Base-by-base conservation (phyloP, 441 rosid genomes). In the Melastoma candidum region DNA sequence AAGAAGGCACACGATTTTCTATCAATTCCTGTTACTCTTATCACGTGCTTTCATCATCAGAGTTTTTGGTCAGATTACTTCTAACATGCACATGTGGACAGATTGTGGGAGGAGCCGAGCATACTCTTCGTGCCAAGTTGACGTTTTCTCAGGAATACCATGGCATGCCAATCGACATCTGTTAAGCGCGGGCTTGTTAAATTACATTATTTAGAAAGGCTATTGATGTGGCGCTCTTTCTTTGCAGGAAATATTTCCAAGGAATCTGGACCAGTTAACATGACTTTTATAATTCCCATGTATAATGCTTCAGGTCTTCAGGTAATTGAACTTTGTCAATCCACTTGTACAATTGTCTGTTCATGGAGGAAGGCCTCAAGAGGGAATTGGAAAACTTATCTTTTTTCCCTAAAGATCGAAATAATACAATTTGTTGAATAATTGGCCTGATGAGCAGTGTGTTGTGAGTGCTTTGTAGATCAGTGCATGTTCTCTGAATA, bases 281-380 rank as follows among this genome's bases (percentile, higher is more conserved):
- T 88, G 97, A 93, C 86, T 11, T 93, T 93, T 78, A 84, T 89
- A 1, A 88, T 93, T 69, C 98, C 97, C 1, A 93, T 89, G 99
- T 83, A 84, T 76, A 93, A 88, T 74, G 84, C 70, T 64, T 93
- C 99, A 39, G 77, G 74, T 64, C 90, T 93, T 63, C 98, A 93
- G 95, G 98, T 86, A 78, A 52, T 52, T 63, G 41, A 32, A 32
- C 41, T 32, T 32, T 32, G 41, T 32, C 41, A 32, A 32, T 32
- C 7, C 41, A 32, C 41, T 32, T 32, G 41, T 32, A 32, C 41
- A 32, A 32, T 32, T 32, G 41, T 32, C 8, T 32, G 41, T 1
- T 6, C 8, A 32, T 32, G 6, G 41, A 32, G 41, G 41, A 4
- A 1, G 41, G 41, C 41, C 7, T 32, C 41, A 4, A 32, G 8